Evolutionary conservation across 768 basidiomycete species (phyloP).

Genomic region (Porphyrellus cyaneotinctus): DNA sequence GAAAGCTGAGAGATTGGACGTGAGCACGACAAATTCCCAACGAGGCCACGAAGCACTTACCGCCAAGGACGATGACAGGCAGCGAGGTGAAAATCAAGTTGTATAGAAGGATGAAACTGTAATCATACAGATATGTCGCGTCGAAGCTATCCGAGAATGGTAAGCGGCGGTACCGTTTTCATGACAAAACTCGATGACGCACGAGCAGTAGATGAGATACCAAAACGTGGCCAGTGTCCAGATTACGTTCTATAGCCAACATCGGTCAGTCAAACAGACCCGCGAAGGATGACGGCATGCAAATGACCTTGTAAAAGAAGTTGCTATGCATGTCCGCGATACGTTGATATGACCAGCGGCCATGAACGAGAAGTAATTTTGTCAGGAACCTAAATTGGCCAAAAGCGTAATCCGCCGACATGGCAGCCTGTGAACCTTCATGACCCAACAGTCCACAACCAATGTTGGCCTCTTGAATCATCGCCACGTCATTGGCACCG

Average conservation of each 20-base stretch:
- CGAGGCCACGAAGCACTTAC: constrained; percentile 38
- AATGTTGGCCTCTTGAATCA: constrained; percentile 99
- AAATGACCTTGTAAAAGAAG: constrained; percentile 88
- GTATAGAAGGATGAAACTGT: constrained; percentile 89
- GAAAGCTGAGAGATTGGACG: constrained; percentile 48
- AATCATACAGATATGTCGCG: constrained; percentile 91
- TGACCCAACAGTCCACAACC: constrained; percentile 91
- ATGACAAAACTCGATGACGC: constrained; percentile 21
- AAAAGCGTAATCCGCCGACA: constrained; percentile 98
- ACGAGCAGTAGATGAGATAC: constrained; percentile 88
- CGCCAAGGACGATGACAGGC: constrained; percentile 87
- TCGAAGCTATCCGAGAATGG: constrained; percentile 61
- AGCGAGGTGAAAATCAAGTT: constrained; percentile 92
- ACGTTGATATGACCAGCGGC: constrained; percentile 95
- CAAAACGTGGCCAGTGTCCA: constrained; percentile 95
- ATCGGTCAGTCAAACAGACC: not conserved
- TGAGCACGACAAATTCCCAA: constrained; percentile 1
- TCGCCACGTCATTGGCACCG: constrained; percentile 96
- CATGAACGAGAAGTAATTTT: constrained; percentile 88
- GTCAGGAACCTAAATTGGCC: constrained; percentile 95
- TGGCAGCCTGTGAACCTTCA: constrained; percentile 96
- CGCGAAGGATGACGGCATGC: not conserved
- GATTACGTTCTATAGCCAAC: constrained; percentile 64
- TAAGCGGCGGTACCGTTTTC: constrained; percentile 8
- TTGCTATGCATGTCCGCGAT: constrained; percentile 96